Evolutionary conservation across 2,329 filamentous ascomycete species (phyloP).

Genomic region (Botryotinia narcissicola): DNA sequence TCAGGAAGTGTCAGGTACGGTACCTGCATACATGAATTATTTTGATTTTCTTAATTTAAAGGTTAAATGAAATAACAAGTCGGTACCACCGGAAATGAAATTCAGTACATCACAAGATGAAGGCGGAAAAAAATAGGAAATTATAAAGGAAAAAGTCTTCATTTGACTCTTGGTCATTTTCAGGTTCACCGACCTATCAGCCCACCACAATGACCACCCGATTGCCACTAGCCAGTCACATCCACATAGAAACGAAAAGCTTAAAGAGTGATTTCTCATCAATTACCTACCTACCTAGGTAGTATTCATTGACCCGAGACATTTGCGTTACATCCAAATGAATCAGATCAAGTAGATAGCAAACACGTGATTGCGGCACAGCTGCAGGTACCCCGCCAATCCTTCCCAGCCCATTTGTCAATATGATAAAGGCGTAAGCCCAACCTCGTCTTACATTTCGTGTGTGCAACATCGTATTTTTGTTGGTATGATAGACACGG

Average conservation of each 20-base stretch:
- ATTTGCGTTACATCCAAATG: neutral
- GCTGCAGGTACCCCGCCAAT: neutral
- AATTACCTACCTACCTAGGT: too few relatives aligned
- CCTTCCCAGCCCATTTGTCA: neutral
- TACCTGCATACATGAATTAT: neutral
- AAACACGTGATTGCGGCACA: neutral
- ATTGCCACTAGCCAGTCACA: neutral
- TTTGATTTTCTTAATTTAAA: neutral
- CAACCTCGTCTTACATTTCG: neutral
- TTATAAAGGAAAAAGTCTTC: neutral
- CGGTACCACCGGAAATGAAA: neutral
- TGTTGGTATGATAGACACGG: neutral
- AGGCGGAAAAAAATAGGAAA: neutral
- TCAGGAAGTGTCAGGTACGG: neutral
- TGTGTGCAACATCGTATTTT: neutral
- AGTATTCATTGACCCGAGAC: neutral
- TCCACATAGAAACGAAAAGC: neutral
- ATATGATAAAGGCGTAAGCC: neutral
- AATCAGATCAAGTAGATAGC: neutral
- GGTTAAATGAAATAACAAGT: neutral
- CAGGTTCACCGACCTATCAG: neutral
- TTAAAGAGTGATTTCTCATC: neutral
- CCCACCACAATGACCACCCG: neutral
- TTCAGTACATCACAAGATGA: neutral
- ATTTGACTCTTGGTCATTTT: neutral